phyloP scores from a whole-genome alignment of 768 basidiomycete species.

The Butyriboletus loyo region DNA sequence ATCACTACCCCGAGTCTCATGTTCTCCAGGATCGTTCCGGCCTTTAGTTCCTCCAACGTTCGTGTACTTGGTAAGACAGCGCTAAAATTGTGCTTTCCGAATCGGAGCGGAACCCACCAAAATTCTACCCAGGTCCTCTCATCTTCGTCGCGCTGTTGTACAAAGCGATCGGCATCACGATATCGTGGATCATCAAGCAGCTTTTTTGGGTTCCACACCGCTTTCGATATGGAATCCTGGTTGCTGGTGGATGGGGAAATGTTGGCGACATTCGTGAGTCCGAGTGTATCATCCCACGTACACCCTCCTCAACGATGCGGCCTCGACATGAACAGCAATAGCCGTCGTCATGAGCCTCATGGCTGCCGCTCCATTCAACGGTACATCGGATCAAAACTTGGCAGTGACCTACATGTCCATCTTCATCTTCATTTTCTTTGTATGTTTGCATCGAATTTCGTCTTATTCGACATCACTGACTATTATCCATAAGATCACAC shows the following conservation, averaged over 20 bases:
- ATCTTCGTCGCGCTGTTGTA: constrained; percentile 61
- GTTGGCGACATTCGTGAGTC: constrained; percentile 66
- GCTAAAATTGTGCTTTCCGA: no score
- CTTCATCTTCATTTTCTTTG: constrained; percentile 58
- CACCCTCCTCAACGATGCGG: background rate
- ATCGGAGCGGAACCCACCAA: background rate
- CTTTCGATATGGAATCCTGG: constrained; percentile 67
- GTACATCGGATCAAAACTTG: constrained; percentile 52
- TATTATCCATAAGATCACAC: constrained; percentile 42
- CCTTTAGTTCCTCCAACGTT: constrained; percentile 58
- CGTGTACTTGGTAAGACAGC: constrained; percentile 46
- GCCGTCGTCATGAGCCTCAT: constrained; percentile 64
- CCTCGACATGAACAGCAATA: constrained; percentile 43
- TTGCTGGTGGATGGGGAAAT: constrained; percentile 69
- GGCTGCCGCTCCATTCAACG: constrained; percentile 59
- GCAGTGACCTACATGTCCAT: constrained; percentile 65
- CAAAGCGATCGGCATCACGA: constrained; percentile 48
- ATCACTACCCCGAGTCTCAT: constrained; percentile 60
- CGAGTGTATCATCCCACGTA: background rate
- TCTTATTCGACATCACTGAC: background rate
- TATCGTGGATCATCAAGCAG: constrained; percentile 53
- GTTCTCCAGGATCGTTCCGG: constrained; percentile 71
- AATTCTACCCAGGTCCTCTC: constrained; percentile 49
- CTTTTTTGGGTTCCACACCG: constrained; percentile 77
- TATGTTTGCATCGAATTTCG: constrained; percentile 27